Percentiles rank a stretch among this genome's conserved stretches.
phyloP scores from a whole-genome alignment of 495 filamentous ascomycete genomes.

The Aspergillus nidulans region DNA sequence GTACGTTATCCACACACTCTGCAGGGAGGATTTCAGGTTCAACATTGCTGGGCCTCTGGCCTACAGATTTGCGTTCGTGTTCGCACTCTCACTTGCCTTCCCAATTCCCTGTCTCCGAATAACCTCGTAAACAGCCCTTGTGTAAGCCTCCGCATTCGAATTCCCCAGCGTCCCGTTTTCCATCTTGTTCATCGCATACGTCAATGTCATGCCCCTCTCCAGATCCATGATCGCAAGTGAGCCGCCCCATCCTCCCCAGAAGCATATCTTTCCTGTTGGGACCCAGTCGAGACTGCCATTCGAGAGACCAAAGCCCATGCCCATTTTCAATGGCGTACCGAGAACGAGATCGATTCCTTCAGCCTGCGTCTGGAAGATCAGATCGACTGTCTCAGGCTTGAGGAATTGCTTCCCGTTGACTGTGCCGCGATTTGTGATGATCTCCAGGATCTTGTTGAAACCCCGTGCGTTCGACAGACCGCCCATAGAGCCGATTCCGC shows the following conservation, averaged over 20 bases:
- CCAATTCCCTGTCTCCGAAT: slow-evolving; percentile 9
- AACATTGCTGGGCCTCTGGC: no score
- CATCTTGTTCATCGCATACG: slow-evolving; percentile 46
- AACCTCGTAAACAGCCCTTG: slow-evolving; percentile 32
- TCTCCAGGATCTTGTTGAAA: slow-evolving; percentile 26
- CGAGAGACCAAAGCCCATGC: slow-evolving; percentile 33
- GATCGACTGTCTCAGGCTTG: slow-evolving; percentile 26
- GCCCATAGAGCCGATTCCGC: slow-evolving; percentile 25
- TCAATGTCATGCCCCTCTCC: slow-evolving; percentile 35
- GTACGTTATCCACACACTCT: no score
- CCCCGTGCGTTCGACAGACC: slow-evolving; percentile 35
- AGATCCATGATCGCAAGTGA: slow-evolving; percentile 41
- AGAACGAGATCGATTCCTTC: slow-evolving; percentile 32
- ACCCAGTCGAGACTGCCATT: slow-evolving; percentile 17
- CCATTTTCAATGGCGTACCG: slow-evolving; percentile 23
- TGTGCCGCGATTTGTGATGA: slow-evolving; percentile 26
- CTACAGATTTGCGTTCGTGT: no score
- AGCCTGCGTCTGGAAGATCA: slow-evolving; percentile 36
- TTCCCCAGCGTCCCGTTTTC: slow-evolving; percentile 25
- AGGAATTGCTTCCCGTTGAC: slow-evolving; percentile 31
- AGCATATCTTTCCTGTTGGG: slow-evolving; percentile 31
- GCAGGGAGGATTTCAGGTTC: no score
- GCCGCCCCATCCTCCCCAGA: slow-evolving; percentile 43
- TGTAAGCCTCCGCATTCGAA: slow-evolving; percentile 25
- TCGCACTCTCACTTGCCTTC: neutral